phyloP scores from a whole-genome alignment of 495 filamentous ascomycete species.

The Paragyromitra xinjiangensis region DNA sequence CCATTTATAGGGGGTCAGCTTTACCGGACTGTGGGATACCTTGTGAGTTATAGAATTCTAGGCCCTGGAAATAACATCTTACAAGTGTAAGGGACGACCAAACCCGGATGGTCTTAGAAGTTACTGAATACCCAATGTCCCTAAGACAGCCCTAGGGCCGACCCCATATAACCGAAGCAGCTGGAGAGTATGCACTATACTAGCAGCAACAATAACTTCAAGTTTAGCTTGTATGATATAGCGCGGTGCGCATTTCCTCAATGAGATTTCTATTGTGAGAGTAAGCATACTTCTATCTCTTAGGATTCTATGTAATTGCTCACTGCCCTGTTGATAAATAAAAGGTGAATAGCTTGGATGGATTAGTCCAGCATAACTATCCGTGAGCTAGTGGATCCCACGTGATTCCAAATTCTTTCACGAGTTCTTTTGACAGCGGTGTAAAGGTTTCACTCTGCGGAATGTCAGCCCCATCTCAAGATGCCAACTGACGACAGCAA shows the following conservation, averaged over 20 bases:
- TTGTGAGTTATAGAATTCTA: too few relatives aligned
- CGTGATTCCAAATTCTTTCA: constrained; percentile 58
- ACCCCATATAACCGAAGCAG: constrained; percentile 62
- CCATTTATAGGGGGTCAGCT: too few relatives aligned
- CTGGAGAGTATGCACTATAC: constrained; percentile 61
- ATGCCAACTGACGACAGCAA: background rate
- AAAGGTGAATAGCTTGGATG: constrained; percentile 65
- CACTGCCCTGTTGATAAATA: constrained; percentile 63
- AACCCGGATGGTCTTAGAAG: constrained; percentile 61
- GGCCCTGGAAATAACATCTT: background rate
- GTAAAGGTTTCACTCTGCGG: constrained; percentile 60
- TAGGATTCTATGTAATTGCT: constrained; percentile 2
- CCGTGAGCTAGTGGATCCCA: constrained; percentile 59
- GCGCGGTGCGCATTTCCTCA: constrained; percentile 52
- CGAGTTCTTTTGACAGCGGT: constrained; percentile 58
- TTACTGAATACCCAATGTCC: constrained; percentile 60
- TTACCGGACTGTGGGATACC: too few relatives aligned
- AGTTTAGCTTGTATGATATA: constrained; percentile 54
- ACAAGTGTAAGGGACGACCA: constrained; percentile 7
- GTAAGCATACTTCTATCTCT: constrained; percentile 6
- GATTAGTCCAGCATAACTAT: constrained; percentile 60
- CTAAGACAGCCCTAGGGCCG: constrained; percentile 60
- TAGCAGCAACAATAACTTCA: constrained; percentile 62
- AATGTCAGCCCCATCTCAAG: background rate
- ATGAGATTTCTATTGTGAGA: constrained; percentile 63